Evolutionary conservation across 768 basidiomycete genomes (phyloP).

Genomic region (Termitomyces heimii): DNA sequence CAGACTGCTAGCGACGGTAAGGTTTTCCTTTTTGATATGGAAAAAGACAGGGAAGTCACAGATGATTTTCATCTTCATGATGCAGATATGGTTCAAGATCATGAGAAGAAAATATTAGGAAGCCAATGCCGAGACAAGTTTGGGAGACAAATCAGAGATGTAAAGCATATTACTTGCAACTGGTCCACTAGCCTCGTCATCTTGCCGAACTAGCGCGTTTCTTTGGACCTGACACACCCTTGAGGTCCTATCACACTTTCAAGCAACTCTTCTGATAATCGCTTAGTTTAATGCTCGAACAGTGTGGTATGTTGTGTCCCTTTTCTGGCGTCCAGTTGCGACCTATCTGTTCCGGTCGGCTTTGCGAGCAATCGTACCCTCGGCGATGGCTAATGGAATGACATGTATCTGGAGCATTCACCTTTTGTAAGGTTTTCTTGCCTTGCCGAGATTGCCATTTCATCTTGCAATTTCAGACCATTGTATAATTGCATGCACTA

Average conservation of each 20-base stretch:
- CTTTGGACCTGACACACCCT: slow-evolving; percentile 76
- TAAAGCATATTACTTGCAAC: slow-evolving; percentile 93
- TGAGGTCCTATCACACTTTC: slow-evolving; percentile 34
- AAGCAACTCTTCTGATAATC: not conserved
- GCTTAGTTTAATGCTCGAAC: slow-evolving; percentile 74
- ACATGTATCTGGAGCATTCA: slow-evolving; percentile 80
- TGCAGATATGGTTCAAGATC: slow-evolving; percentile 79
- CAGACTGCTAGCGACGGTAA: slow-evolving; percentile 76
- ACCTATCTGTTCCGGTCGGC: slow-evolving; percentile 78
- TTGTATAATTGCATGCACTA: slow-evolving; percentile 92
- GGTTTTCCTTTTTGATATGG: slow-evolving; percentile 18
- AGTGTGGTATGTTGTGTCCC: slow-evolving; percentile 89
- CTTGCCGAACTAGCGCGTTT: slow-evolving; percentile 77
- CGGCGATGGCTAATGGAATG: slow-evolving; percentile 83
- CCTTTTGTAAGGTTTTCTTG: slow-evolving; percentile 55
- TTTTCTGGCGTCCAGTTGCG: slow-evolving; percentile 88
- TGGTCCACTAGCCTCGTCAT: slow-evolving; percentile 96
- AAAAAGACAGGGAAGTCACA: slow-evolving; percentile 77
- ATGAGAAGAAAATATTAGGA: slow-evolving; percentile 83
- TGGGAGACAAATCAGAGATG: slow-evolving; percentile 87
- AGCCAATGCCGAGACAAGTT: slow-evolving; percentile 81
- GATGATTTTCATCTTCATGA: slow-evolving; percentile 92
- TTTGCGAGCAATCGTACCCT: slow-evolving; percentile 79
- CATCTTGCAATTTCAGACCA: slow-evolving; percentile 43
- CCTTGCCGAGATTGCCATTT: not conserved